Evolutionary conservation across 2,329 filamentous ascomycete genomes (phyloP), one percentile per base, ranked within the genome.

Genomic region (Fragosphaeria purpurea): DNA sequence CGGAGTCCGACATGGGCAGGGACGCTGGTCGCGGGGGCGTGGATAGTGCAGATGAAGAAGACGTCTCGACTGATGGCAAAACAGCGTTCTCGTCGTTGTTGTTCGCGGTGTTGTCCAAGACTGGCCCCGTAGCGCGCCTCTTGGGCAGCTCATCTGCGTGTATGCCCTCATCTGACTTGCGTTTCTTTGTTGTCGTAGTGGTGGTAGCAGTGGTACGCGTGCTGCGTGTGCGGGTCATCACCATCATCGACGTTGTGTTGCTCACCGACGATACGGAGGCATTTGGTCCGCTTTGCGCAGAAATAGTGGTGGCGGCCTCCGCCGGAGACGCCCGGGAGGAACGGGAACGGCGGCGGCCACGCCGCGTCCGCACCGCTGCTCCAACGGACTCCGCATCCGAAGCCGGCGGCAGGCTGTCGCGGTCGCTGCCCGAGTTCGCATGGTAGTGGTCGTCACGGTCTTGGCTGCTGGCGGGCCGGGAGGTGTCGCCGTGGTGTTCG

Each of bases 401-500:
- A 5, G 46, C 41, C 46, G 51, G 46, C 6, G 41, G 46, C 2
- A 32, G 38, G 10, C 46, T 47, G 39, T 55, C 51, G 38, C 50
- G n/a, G 10, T 57, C 55, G 32, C 47, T 44, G 7, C 45, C 55
- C 30, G 55, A 50, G 53, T 51, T 52, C 13, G 3, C 22, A 22
- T 22, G 22, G 22, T 22, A 22, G 22, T 22, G 22, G 22, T 56
- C 62, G 43, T 54, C n/a, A 34, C 45, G 50, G 34, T 45, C 37
- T 13, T 51, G 46, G 7, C 53, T 53, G 49, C 52, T 54, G 8
- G 54, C 46, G 11, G 70, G 77, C 53, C 74, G 71, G 3, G 69
- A 68, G 2, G 74, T 74, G 5, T 45, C 30, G 2, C 45, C 22
- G 22, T 22, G 22, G 22, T 22, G 22, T 22, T 22, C 22, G 22